Percentiles rank a stretch among this genome's conserved stretches.
These are phyloP conservation scores for Termitomyces sp. DNA, from an alignment of 768 basidiomycete species.

Conservation along the genomic window DNA sequence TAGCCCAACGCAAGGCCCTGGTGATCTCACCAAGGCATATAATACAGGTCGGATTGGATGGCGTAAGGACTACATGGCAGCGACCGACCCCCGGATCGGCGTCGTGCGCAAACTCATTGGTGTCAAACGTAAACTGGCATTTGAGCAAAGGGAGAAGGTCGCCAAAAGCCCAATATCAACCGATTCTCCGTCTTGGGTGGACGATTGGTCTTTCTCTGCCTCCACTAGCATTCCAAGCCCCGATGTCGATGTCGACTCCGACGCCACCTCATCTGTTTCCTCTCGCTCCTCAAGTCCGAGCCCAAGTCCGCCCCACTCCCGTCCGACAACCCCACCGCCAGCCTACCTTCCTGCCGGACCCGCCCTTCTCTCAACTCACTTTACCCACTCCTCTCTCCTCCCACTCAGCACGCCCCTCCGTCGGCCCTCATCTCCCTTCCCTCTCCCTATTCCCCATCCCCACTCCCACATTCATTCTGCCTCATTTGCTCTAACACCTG, in stretches of 20 bases:
- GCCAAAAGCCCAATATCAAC: background rate
- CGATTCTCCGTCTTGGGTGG: background rate
- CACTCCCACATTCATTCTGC: background rate
- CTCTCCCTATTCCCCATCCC: background rate
- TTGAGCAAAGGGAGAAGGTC: conserved; percentile 28
- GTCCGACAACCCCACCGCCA: conserved; percentile 67
- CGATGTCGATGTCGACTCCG: conserved; percentile 24
- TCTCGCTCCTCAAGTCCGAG: conserved; percentile 28
- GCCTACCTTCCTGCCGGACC: conserved; percentile 68
- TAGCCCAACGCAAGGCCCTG: conserved; percentile 36
- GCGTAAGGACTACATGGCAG: conserved; percentile 48
- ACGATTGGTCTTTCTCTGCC: conserved; percentile 17
- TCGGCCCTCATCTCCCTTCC: conserved; percentile 54
- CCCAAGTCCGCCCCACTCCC: conserved; percentile 28
- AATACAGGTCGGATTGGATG: conserved; percentile 25
- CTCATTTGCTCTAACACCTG: conserved; percentile 64
- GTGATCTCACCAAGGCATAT: background rate
- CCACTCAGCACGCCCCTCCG: conserved; percentile 55
- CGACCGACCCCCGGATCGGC: conserved; percentile 68
- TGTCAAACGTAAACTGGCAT: conserved; percentile 54
- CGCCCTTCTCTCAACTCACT: conserved; percentile 58
- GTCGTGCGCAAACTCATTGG: conserved; percentile 64
- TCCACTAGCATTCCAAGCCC: conserved; percentile 7
- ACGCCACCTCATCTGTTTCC: conserved; percentile 12
- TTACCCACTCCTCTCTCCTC: conserved; percentile 60